These are phyloP conservation scores for Rhizopogon sp. DNA, from an alignment of 768 basidiomycete genomes.

Conservation along the genomic window DNA sequence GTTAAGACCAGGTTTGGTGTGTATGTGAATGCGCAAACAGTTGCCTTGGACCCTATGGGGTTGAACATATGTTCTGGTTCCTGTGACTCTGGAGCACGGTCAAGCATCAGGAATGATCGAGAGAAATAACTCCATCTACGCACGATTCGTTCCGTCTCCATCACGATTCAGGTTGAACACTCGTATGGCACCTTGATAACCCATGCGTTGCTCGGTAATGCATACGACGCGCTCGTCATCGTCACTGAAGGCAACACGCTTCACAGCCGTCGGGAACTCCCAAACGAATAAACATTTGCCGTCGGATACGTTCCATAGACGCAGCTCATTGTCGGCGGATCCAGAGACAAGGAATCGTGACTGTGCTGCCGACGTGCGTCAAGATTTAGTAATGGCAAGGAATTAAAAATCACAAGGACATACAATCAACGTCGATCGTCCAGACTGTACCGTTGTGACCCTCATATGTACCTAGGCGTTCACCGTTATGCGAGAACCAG, in stretches of 20 bases:
- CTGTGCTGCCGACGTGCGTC: slow-evolving; percentile 48
- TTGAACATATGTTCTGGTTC: slow-evolving; percentile 79
- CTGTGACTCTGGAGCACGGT: slow-evolving; percentile 50
- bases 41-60: slow-evolving; percentile 93
- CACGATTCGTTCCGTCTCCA: slow-evolving; percentile 77
- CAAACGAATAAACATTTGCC: slow-evolving; percentile 88
- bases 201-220: slow-evolving; percentile 98
- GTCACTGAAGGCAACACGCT: slow-evolving; percentile 89
- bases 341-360: slow-evolving; percentile 79
- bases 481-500: slow-evolving; percentile 97
- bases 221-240: slow-evolving; percentile 81
- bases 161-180: slow-evolving; percentile 85
- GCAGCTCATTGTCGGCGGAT: slow-evolving; percentile 89
- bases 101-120: slow-evolving; percentile 1
- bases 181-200: slow-evolving; percentile 83
- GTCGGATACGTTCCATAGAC: slow-evolving; percentile 82
- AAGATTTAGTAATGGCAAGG: neutral
- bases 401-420: slow-evolving; percentile 26
- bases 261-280: slow-evolving; percentile 98
- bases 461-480: slow-evolving; percentile 92
- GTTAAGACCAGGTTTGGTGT: slow-evolving; percentile 78
- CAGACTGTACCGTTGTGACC: slow-evolving; percentile 96
- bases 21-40: slow-evolving; percentile 88
- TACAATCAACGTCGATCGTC: slow-evolving; percentile 96
- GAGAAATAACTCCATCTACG: slow-evolving; percentile 23